Evolutionary conservation across 345 rosid genomes (phyloP).

Genomic region (Melastoma malabathricum): DNA sequence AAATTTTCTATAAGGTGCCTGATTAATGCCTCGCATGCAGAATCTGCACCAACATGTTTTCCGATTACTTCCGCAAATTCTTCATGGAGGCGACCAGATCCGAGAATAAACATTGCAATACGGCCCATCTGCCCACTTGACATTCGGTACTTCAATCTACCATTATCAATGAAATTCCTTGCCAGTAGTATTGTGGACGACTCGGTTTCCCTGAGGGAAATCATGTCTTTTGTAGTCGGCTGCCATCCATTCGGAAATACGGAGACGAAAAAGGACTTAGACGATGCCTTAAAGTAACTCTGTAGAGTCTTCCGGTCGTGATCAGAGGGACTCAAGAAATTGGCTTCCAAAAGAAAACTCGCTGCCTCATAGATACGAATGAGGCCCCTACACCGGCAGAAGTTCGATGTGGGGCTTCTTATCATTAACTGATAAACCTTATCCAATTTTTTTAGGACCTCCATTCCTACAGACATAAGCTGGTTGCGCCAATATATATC

Average conservation of each 20-base stretch:
- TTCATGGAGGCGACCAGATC: constrained; percentile 12
- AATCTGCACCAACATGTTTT: constrained; percentile 4
- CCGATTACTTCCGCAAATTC: constrained; percentile 6
- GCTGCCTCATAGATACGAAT: constrained; percentile 17
- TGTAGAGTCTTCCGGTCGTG: constrained; percentile 1
- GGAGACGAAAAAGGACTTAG: constrained; percentile 4
- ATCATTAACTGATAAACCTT: constrained; percentile 4
- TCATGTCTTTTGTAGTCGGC: constrained; percentile 14
- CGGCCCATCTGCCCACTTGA: constrained; percentile 29
- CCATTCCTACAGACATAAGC: constrained; percentile 23
- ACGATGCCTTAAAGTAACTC: constrained; percentile 7
- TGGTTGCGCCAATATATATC: constrained; percentile 23
- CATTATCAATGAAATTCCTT: constrained; percentile 8
- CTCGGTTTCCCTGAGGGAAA: constrained; percentile 21
- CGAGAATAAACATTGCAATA: constrained; percentile 24
- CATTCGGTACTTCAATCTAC: not conserved
- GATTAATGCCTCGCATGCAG: constrained; percentile 23
- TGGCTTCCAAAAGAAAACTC: constrained; percentile 14
- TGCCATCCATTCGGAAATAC: constrained; percentile 23
- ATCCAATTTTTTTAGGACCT: constrained; percentile 21
- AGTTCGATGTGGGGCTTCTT: constrained; percentile 9
- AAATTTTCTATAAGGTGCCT: no score
- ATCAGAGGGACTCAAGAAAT: constrained; percentile 1
- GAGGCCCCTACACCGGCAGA: constrained; percentile 13
- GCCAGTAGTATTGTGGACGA: constrained; percentile 9